phyloP scores from a whole-genome alignment of 768 basidiomycete species.

The Boletus reticulatus region DNA sequence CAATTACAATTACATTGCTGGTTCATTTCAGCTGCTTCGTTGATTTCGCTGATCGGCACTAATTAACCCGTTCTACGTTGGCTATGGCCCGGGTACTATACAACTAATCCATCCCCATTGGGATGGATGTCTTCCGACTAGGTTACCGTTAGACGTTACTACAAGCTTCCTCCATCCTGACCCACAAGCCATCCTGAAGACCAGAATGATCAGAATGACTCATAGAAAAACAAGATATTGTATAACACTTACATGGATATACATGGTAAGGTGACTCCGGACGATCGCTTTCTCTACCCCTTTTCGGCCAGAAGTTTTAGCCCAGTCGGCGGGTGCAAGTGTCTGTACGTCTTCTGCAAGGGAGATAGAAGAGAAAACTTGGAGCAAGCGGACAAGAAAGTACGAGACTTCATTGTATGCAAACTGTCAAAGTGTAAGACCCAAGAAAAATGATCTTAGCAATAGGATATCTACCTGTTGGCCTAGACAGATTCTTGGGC shows the following conservation, averaged over 20 bases:
- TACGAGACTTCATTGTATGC: conserved; percentile 68
- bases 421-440: conserved; percentile 37
- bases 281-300: conserved; percentile 46
- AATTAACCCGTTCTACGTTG: too few species aligned
- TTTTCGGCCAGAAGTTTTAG: conserved; percentile 31
- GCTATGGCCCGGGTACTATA: too few species aligned
- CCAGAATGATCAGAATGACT: not conserved
- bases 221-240: not conserved
- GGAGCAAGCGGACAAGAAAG: conserved; percentile 58
- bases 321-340: conserved; percentile 47
- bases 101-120: not conserved
- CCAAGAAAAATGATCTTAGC: too few species aligned
- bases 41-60: too few species aligned
- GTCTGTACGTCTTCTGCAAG: conserved; percentile 47
- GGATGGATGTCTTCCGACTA: too few species aligned
- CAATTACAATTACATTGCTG: too few species aligned
- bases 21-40: too few species aligned
- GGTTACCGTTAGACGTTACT: not conserved
- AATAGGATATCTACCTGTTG: conserved; percentile 29
- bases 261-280: conserved; percentile 54
- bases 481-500: conserved; percentile 37
- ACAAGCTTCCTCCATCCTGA: conserved; percentile 23
- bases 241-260: conserved; percentile 36
- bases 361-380: conserved; percentile 46
- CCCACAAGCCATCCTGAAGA: conserved; percentile 25